Base-by-base conservation (phyloP, 805 yeast species). In the Saccharomycopsis guyanensis region DNA sequence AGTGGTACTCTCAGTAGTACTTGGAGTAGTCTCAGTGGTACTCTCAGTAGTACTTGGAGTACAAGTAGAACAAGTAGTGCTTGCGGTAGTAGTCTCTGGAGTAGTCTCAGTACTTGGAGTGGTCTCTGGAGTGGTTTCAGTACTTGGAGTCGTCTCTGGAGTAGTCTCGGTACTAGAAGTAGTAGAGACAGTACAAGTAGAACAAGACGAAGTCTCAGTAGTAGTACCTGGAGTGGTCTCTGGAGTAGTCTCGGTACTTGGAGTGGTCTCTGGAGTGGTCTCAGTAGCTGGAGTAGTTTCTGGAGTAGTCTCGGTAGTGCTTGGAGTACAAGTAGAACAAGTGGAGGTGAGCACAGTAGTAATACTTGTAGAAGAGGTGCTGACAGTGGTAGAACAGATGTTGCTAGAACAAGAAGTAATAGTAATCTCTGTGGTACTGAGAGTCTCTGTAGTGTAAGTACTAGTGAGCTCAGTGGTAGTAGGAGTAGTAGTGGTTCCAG, bases 401-500 rank as follows among this genome's bases (percentile, higher is more conserved):
- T 39, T 31, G 16, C 43, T 49, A n/a, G 42, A 20, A 31, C 47
- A 38, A 43, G 49, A 50, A 37, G 53, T 52, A 34, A 49, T 52
- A 15, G 53, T 50, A 24, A 49, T 37, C 12, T 35, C 45, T 6
- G 45, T 35, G 20, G 48, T 49, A 15, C 24, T 39, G 13, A 38
- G 12, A 16, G 29, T 25, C 10, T 10, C 29, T 7, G 29, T 18
- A 15, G 18, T 36, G 23, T 22, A 16, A 24, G 15, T 36, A 4
- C n/a, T 20, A 4, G 34, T n/a, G 32, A 23, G 25, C 27, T n/a
- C 24, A 36, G 44, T 33, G 3, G 47, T 29, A 12, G 33, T 36
- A 15, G 35, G 24, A 40, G 39, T 18, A 31, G 50, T 27, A 19
- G 37, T 31, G 23, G 47, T 38, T 15, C 32, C 32, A 22, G 46